Conservation (phyloP, 345 rosid species). For the Eucalyptus dawsonii region DNA sequence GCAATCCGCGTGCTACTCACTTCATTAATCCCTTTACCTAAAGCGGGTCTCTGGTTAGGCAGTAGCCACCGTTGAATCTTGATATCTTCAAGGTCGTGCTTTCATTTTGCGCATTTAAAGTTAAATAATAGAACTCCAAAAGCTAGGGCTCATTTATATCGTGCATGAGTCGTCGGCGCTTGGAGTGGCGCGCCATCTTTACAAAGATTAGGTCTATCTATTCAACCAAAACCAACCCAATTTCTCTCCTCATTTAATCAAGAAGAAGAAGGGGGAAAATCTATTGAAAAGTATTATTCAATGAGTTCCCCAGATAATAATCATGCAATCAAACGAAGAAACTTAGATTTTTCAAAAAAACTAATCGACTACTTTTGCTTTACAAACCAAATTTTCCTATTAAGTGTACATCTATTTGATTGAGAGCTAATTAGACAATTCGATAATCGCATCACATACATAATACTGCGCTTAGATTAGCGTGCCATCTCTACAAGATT, state of each 20-base stretch:
- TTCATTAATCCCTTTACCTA: neutral
- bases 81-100: neutral
- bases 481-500: neutral
- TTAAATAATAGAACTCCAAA: neutral
- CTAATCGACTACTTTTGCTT: neutral
- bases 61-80: neutral
- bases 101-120: neutral
- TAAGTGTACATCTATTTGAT: neutral
- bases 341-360: neutral
- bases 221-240: neutral
- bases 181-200: neutral
- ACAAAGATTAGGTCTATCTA: neutral
- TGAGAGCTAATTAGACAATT: too few species aligned
- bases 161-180: neutral
- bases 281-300: neutral
- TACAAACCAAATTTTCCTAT: neutral
- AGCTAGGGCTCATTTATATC: neutral
- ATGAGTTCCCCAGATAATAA: neutral
- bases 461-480: too few species aligned
- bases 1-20: neutral
- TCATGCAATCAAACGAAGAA: neutral
- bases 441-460: too few species aligned
- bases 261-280: neutral
- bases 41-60: neutral
- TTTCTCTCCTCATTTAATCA: neutral